Base-by-base conservation (phyloP, 805 yeast species). In the Myxozyma sirexii region DNA sequence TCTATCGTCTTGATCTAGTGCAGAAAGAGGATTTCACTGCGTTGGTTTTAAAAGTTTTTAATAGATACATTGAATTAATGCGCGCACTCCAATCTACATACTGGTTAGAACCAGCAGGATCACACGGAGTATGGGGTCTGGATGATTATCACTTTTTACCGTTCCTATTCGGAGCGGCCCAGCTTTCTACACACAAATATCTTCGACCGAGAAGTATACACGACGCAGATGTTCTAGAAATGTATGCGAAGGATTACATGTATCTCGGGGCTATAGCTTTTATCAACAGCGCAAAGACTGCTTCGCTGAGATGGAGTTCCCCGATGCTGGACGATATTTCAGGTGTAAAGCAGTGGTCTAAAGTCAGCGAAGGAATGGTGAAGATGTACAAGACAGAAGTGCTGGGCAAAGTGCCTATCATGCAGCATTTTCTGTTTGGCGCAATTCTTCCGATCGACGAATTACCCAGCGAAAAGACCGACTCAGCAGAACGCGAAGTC, bases 51-150 rank as follows among this genome's bases (percentile, higher is more conserved):
- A 78, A 79, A 45, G 79, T 88, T 0, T 94, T 94, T 72, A 80
- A 82, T 24, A 77, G 77, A 48, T 94, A 94, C 72, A 77, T 90
- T 56, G 66, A 76, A 21, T 77, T 84, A 3, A 92, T 92, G 94
- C 80, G 99, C 55, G 72, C 70, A 0, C 69, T 94, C 42, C 97
- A 94, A 69, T 77, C 83, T 1, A 79, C 81, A 0, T 94, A 93
- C 70, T 88, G 87, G 44, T 75, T 94, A 46, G 99, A 94, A 70
- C 99, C 99, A 0, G 99, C 99, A 0, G 99, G 99, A 0, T 86
- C 94, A 4, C 98, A 93, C 73, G 99, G 99, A 0, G 97, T 91
- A 1, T 94, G 99, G 99, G 99, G 99, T 0, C 80, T 94, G 12
- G 99, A 94, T 75, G 99, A 94, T 70, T 97, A 94, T 73, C 90